Evolutionary conservation across 1,139 yeast species (phyloP).

Genomic region (Geotrichum europaeum): DNA sequence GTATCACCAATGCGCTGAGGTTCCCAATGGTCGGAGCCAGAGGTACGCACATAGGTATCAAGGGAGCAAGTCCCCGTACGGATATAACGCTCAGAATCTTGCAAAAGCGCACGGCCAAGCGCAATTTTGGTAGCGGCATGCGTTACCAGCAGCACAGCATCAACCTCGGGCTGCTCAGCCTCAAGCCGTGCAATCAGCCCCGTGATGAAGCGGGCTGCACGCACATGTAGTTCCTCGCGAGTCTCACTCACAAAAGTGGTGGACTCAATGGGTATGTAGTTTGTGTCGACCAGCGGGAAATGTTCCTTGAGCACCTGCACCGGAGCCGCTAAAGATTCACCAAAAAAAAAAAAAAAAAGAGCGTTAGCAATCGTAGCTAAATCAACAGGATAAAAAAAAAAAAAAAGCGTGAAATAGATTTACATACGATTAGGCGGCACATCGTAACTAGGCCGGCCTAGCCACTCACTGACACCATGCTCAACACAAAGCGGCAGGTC

Average conservation of each 20-base stretch:
- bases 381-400: neutral
- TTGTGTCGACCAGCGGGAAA: conserved; percentile 44
- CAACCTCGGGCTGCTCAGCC: conserved; percentile 46
- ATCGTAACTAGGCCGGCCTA: conserved; percentile 16
- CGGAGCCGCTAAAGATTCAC: conserved; percentile 41
- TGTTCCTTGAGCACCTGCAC: conserved; percentile 43
- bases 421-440: conserved; percentile 22
- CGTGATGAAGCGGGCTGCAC: conserved; percentile 49
- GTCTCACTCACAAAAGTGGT: conserved; percentile 66
- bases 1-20: conserved; percentile 62
- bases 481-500: conserved; percentile 43
- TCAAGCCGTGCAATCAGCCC: conserved; percentile 50
- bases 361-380: neutral
- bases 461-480: conserved; percentile 52
- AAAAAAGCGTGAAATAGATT: neutral
- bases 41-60: conserved; percentile 44
- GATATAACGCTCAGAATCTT: conserved; percentile 42
- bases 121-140: conserved; percentile 86
- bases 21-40: conserved; percentile 48
- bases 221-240: conserved; percentile 51
- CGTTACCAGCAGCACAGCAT: conserved; percentile 56
- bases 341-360: neutral
- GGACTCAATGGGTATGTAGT: conserved; percentile 42
- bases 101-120: conserved; percentile 61
- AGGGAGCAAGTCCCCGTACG: conserved; percentile 56